Percentiles rank a stretch among this genome's conserved stretches.
Evolutionary conservation across 2,329 filamentous ascomycete genomes (phyloP).

Genomic region (Trichoderma koningiopsis): DNA sequence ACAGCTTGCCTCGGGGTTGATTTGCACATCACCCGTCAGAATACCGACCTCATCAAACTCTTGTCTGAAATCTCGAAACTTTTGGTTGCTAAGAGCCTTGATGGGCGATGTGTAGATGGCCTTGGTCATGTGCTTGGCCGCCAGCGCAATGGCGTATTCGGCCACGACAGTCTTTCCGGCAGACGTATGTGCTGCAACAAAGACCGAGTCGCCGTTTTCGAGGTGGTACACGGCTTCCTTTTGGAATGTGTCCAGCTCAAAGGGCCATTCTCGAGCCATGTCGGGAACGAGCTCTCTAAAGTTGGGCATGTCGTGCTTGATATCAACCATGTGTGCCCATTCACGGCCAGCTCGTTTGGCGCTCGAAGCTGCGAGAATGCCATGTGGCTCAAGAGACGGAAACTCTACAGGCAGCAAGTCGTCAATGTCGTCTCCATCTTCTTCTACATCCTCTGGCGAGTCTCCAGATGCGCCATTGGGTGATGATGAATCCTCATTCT

Average conservation of each 20-base stretch:
- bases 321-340: constrained; percentile 98
- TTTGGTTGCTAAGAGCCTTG: constrained; percentile 97
- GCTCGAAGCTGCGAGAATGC: constrained; percentile 70
- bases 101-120: constrained; percentile 99
- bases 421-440: constrained; percentile 71
- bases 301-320: constrained; percentile 90
- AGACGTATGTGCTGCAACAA: constrained; percentile 96
- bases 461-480: constrained; percentile 33
- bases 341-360: constrained; percentile 76
- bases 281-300: constrained; percentile 92
- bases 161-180: constrained; percentile 98
- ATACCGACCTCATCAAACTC: constrained; percentile 96
- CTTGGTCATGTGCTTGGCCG: constrained; percentile 99
- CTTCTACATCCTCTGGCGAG: constrained; percentile 43
- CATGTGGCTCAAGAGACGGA: constrained; percentile 82
- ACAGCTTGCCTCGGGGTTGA: constrained; percentile 95
- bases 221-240: constrained; percentile 98
- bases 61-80: constrained; percentile 91
- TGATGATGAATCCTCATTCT: constrained; percentile 36
- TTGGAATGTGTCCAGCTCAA: constrained; percentile 96
- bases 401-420: constrained; percentile 89
- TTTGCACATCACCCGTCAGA: constrained; percentile 95
- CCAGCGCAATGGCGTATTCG: constrained; percentile 94
- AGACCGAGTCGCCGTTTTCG: constrained; percentile 94
- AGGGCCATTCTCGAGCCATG: constrained; percentile 95